Conservation (phyloP, 148 eudicot genomes). For the Silene uniflora region DNA sequence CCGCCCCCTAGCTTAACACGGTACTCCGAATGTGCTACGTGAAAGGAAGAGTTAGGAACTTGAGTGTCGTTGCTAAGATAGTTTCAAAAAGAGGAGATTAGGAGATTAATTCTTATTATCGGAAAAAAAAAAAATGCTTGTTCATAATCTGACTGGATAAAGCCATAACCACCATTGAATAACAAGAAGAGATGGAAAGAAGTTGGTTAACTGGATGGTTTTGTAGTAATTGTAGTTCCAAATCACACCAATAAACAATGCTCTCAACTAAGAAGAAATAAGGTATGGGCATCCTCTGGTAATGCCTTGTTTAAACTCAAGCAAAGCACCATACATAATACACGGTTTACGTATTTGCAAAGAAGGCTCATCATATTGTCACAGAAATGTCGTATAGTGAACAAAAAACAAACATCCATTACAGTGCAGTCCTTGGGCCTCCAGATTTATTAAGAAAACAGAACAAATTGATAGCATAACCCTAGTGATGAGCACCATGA, state of each 20-base stretch:
- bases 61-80: too few species aligned
- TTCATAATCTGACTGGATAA: too few species aligned
- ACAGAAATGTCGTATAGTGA: neutral
- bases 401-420: neutral
- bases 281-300: neutral
- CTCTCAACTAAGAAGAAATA: neutral
- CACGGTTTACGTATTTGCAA: neutral
- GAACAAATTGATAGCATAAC: neutral
- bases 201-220: neutral
- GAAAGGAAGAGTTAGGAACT: too few species aligned
- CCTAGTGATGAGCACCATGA: constrained; percentile 52
- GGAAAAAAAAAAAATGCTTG: too few species aligned
- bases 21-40: too few species aligned
- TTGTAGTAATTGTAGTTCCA: too few species aligned
- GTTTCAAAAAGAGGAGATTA: too few species aligned
- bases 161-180: too few species aligned
- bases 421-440: neutral
- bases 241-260: neutral
- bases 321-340: neutral
- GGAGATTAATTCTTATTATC: too few species aligned
- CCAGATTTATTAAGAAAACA: constrained; percentile 1
- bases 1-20: too few species aligned
- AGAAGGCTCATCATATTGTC: neutral
- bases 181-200: too few species aligned
- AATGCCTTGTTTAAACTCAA: neutral